Base-by-base conservation (phyloP, 164 flowering plant species). In the Protea cynaroides region DNA sequence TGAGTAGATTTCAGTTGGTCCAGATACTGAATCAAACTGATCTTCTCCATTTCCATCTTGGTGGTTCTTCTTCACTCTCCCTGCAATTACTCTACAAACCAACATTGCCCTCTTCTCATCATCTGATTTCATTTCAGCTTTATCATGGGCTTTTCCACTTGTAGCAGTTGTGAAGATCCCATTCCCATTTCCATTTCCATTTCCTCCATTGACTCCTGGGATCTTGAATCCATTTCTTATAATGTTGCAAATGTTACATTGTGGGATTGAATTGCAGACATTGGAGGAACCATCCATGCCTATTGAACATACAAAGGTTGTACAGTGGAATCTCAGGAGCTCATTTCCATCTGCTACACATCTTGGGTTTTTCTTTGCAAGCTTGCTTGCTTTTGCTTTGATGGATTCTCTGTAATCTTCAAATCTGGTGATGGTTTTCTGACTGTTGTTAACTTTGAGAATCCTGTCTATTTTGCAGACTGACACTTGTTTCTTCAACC, bases 271-370 rank as follows among this genome's bases (percentile, higher is more conserved):
- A 69, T 75, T 80, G 82, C 98, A 93, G 25, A 93, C 76, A 55
- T 77, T 84, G 61, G 97, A 78, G 17, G 88, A 83, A 9, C 97
- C 90, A 44, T 82, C 81, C 17, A 83, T 79, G 71, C 98, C 98
- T 7, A 93, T 65, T 0, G 92, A 83, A 74, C 98, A 93, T 38
- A 68, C 49, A 53, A 86, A 78, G 13, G 85, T 81, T 67, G 92
- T 84, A 84, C 85, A 83, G 67, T 86, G 89, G 80, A 90, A 93
- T 69, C 96, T 73, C 13, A 93, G 88, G 46, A 93, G 92, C 76
- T 93, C 98, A 53, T 93, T 93, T 24, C 97, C 98, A 52, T 93
- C 98, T 12, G 97, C 97, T 0, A 85, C 66, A 82, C 97, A 90
- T 47, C 97, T 83, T 0, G 94, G 87, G 76, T 90, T 83, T 61